Evolutionary conservation across 495 filamentous ascomycete species (phyloP), one percentile per base, ranked within the genome.

Genomic region (Penicillium simplicissimum): DNA sequence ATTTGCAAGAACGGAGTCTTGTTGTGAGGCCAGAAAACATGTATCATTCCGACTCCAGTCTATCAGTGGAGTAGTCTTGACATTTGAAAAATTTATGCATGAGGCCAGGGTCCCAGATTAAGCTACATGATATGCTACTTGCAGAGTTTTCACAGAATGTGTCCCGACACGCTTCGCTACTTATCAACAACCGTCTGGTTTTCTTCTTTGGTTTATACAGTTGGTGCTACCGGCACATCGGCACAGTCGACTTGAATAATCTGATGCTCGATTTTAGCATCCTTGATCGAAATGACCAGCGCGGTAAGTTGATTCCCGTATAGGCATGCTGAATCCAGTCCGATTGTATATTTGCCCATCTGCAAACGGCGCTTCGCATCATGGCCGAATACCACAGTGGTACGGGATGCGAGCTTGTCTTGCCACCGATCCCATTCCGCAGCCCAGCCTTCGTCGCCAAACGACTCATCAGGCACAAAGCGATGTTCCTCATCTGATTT

Each of bases 351-450:
- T 23, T 11, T 65, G 11, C 67, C 60, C 23, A 48, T 19, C 43
- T 71, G 69, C 48, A 71, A 53, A 25, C 64, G 57, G 19, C 69
- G 69, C 58, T 67, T 71, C 13, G 69, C 67, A 64, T 71, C 69
- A 42, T 71, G 69, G 8, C 69, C 69, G 25, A 71, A 71, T n/a
- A 71, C 37, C 36, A 71, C 69, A 0, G 61, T 69, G 1, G 61
- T 63, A 43, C 52, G 64, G 19, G 67, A 55, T 35, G 52, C 36
- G 33, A 33, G 45, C 14, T 14, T 52, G 1, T 69, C 66, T 43
- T 71, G 68, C 66, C 60, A 71, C 15, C 36, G 61, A 33, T 71
- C 64, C 69, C 69, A 71, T 60, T 65, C 56, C 13, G 28, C 23
- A 52, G 54, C 47, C 69, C 69, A 71, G 28, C 69, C 37, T 60